Conservation (phyloP, 495 filamentous ascomycete genomes). For the Lasiosphaeria hispida region DNA sequence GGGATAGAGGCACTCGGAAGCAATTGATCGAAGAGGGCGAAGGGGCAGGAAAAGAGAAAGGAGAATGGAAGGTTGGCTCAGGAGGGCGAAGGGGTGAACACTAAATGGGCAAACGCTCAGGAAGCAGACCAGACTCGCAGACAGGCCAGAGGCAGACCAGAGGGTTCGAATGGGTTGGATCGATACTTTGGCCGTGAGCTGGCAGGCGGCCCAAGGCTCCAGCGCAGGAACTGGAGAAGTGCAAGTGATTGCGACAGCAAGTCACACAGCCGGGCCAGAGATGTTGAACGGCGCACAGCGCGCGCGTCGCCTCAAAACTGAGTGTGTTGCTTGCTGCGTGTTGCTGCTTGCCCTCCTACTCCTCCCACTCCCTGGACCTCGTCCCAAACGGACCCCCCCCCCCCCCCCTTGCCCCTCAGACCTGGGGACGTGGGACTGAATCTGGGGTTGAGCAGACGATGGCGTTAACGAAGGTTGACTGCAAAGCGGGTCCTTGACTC, state of each 20-base stretch:
- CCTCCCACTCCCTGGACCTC: constrained; percentile 8
- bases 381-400: constrained; percentile 7
- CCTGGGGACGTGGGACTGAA: constrained; percentile 19
- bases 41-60: constrained; percentile 9
- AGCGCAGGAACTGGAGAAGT: constrained; percentile 13
- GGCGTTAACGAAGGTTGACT: not conserved
- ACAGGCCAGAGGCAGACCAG: not conserved
- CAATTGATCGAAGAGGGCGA: not conserved
- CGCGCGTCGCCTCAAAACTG: constrained; percentile 18
- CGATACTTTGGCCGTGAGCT: constrained; percentile 7
- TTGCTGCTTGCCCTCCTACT: not conserved
- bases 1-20: not conserved
- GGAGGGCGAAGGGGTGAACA: constrained; percentile 6
- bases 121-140: constrained; percentile 4
- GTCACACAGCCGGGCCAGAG: constrained; percentile 19
- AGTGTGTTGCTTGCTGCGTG: constrained; percentile 5
- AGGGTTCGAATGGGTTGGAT: constrained; percentile 1
- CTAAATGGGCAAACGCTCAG: constrained; percentile 9
- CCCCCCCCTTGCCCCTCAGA: not conserved
- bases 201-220: constrained; percentile 16
- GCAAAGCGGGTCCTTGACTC: constrained; percentile 1
- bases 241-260: constrained; percentile 27
- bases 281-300: constrained; percentile 23
- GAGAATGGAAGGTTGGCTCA: constrained; percentile 1
- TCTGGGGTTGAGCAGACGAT: constrained; percentile 23